Conservation (phyloP, 768 basidiomycete genomes). For the Bullera alba region DNA sequence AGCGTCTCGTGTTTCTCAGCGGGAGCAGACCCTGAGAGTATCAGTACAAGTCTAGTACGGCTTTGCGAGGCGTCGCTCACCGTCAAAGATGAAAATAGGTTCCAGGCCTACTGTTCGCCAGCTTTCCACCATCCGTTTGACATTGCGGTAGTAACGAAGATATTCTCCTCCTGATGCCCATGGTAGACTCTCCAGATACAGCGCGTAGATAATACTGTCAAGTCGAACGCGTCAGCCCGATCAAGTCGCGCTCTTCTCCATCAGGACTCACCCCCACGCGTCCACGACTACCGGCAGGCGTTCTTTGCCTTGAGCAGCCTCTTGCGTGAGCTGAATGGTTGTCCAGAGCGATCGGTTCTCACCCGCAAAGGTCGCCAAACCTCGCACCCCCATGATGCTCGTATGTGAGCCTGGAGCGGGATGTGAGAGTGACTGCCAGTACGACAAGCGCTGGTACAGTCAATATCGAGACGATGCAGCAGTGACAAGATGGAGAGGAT, state of each 20-base stretch:
- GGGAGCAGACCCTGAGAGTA: conserved; percentile 36
- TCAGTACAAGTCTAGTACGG: not conserved
- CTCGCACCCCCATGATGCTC: conserved; percentile 43
- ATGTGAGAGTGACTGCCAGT: no score
- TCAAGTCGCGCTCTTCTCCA: not conserved
- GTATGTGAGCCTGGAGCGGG: no score
- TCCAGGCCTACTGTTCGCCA: conserved; percentile 41
- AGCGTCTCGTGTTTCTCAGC: conserved; percentile 39
- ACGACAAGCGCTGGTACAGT: no score
- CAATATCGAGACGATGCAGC: no score
- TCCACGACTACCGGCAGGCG: conserved; percentile 39
- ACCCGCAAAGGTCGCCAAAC: conserved; percentile 42
- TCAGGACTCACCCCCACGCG: conserved; percentile 43
- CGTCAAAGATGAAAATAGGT: conserved; percentile 45
- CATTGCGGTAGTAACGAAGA: conserved; percentile 32
- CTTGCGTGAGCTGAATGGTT: conserved; percentile 14
- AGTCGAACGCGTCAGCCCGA: not conserved
- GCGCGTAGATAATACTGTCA: conserved; percentile 40
- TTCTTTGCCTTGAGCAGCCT: conserved; percentile 2
- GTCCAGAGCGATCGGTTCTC: conserved; percentile 41
- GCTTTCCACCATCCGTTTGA: conserved; percentile 26
- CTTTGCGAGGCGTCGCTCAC: conserved; percentile 20
- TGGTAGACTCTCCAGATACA: conserved; percentile 36
- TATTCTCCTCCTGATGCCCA: conserved; percentile 46
- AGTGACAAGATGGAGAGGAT: no score